Evolutionary conservation across 2,329 filamentous ascomycete species (phyloP).

Genomic region (Epicoccum nigrum): DNA sequence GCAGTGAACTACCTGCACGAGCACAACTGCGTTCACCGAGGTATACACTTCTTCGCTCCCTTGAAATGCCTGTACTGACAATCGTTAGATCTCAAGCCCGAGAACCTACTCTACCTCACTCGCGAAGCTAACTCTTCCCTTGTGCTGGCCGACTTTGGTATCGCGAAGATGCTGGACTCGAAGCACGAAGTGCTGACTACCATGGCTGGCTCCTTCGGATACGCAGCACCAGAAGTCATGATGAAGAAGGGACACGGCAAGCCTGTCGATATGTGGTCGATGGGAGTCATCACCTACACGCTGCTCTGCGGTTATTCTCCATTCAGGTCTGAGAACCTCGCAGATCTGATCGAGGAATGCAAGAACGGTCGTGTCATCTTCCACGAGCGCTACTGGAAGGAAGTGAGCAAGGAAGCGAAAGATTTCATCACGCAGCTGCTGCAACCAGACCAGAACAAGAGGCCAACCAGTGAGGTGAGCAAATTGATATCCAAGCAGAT

Average conservation of each 20-base stretch:
- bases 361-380: conserved; percentile 83
- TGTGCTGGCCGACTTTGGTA: conserved; percentile 96
- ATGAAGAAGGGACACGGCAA: conserved; percentile 96
- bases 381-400: conserved; percentile 98
- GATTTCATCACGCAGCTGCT: conserved; percentile 87
- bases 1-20: conserved; percentile 94
- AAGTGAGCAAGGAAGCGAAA: conserved; percentile 94
- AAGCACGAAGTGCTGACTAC: conserved; percentile 92
- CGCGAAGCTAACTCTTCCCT: conserved; percentile 78
- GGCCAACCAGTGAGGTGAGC: conserved; percentile 75
- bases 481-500: not conserved
- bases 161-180: conserved; percentile 94
- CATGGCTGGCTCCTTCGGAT: conserved; percentile 98
- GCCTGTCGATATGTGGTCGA: conserved; percentile 98
- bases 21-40: conserved; percentile 95
- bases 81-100: conserved; percentile 87
- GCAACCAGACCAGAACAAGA: conserved; percentile 75
- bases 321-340: conserved; percentile 92
- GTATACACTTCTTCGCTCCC: conserved; percentile 55
- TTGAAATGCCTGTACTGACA: conserved; percentile 26
- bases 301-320: conserved; percentile 97
- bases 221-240: conserved; percentile 98
- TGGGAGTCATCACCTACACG: conserved; percentile 98
- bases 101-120: conserved; percentile 94
- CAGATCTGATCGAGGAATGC: conserved; percentile 94